phyloP scores from a whole-genome alignment of 768 basidiomycete species.

The Sistotremastrum niveocremeum region DNA sequence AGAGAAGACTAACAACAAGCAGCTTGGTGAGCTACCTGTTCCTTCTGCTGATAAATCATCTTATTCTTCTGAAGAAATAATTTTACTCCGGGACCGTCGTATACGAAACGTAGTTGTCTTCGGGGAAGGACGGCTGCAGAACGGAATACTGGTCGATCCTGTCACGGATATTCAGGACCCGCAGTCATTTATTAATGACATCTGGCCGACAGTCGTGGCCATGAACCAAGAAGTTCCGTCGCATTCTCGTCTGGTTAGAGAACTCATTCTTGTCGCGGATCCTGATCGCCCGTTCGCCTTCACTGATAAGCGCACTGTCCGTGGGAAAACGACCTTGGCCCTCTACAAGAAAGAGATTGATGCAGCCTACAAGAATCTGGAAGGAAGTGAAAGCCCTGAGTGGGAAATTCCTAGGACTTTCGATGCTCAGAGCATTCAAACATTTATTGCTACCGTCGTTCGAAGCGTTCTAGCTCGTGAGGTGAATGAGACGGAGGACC shows the following conservation, averaged over 20 bases:
- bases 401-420: neutral
- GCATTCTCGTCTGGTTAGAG: conserved; percentile 15
- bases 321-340: conserved; percentile 4
- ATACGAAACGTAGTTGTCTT: conserved; percentile 13
- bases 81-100: conserved; percentile 9
- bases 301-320: conserved; percentile 9
- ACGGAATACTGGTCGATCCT: conserved; percentile 13
- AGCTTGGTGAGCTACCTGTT: conserved; percentile 10
- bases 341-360: neutral
- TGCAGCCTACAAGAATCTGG: neutral
- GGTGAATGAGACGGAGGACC: neutral
- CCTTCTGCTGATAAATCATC: neutral
- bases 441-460: neutral
- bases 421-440: neutral
- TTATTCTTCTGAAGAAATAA: conserved; percentile 8
- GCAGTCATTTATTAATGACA: conserved; percentile 7
- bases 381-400: neutral
- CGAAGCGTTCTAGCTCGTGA: neutral
- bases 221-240: conserved; percentile 14
- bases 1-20: conserved; percentile 18
- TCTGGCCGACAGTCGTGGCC: conserved; percentile 13
- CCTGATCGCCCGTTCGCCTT: conserved; percentile 11
- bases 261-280: conserved; percentile 14
- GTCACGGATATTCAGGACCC: neutral
- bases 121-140: conserved; percentile 12